phyloP scores from a whole-genome alignment of 768 basidiomycete species.

The Rhodotorula diobovata region DNA sequence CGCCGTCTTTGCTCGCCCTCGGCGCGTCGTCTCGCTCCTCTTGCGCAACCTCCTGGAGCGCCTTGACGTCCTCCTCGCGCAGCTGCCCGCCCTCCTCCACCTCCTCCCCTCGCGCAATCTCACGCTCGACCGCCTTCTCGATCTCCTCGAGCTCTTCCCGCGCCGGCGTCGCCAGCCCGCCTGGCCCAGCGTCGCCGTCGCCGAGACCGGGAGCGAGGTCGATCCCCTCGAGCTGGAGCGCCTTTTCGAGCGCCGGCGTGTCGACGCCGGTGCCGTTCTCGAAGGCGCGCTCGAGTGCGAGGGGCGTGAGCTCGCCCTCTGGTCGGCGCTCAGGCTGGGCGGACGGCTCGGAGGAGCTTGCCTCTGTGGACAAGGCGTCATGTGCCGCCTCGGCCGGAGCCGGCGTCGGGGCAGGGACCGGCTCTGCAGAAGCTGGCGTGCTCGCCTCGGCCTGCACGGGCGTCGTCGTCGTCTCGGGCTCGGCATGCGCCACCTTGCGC shows the following conservation, averaged over 20 bases:
- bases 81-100: too few relatives aligned
- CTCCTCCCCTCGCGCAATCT: neutral
- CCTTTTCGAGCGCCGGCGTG: conserved; percentile 2
- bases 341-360: neutral
- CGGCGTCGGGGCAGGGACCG: neutral
- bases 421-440: neutral
- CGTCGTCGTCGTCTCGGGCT: neutral
- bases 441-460: neutral
- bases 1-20: too few relatives aligned
- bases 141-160: conserved; percentile 21
- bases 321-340: neutral
- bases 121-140: neutral
- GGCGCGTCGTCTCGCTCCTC: neutral
- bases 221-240: conserved; percentile 9
- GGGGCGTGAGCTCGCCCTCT: neutral
- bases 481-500: neutral
- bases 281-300: neutral
- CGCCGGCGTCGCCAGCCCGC: neutral
- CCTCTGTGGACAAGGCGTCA: neutral
- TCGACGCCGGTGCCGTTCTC: neutral
- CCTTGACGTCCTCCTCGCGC: too few relatives aligned
- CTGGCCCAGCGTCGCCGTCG: too few relatives aligned
- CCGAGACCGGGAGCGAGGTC: too few relatives aligned
- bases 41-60: neutral
- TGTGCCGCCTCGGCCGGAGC: neutral